These are phyloP conservation scores for Paxillus involutus DNA, from an alignment of 768 basidiomycete species.

Conservation along the genomic window DNA sequence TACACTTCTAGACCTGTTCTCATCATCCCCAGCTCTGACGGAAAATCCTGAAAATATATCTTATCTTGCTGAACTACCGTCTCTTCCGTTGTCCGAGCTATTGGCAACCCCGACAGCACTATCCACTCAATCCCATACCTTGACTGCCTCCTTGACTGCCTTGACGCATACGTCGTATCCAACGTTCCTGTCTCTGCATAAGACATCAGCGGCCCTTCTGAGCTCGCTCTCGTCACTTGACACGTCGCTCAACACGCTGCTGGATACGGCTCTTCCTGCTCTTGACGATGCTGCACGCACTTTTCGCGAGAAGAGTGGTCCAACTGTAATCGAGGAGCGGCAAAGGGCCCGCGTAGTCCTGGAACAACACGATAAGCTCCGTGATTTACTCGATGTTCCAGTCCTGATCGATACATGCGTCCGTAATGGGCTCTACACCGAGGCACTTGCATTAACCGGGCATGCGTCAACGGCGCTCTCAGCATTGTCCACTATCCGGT, in stretches of 20 bases:
- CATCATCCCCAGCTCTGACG: constrained; percentile 11
- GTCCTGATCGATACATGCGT: constrained; percentile 91
- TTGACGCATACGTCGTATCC: constrained; percentile 90
- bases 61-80: constrained; percentile 68
- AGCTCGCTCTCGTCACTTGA: constrained; percentile 75
- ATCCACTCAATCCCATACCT: constrained; percentile 80
- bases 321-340: constrained; percentile 67
- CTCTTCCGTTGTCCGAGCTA: constrained; percentile 67
- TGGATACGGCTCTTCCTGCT: constrained; percentile 67
- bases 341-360: constrained; percentile 80
- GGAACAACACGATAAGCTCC: constrained; percentile 91
- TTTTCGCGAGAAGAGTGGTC: constrained; percentile 73
- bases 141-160: constrained; percentile 86
- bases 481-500: constrained; percentile 36
- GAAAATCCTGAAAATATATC: constrained; percentile 28
- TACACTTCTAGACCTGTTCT: constrained; percentile 26
- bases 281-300: constrained; percentile 70
- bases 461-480: constrained; percentile 60
- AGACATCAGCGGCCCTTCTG: constrained; percentile 71
- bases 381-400: constrained; percentile 89
- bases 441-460: constrained; percentile 81
- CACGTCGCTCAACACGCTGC: constrained; percentile 66
- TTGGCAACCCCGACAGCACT: constrained; percentile 72
- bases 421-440: constrained; percentile 87
- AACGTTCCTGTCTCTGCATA: constrained; percentile 87